These are phyloP conservation scores for Mucor sp. DNA, from an alignment of 371 early-diverging fungal genomes.

Conservation along the genomic window DNA sequence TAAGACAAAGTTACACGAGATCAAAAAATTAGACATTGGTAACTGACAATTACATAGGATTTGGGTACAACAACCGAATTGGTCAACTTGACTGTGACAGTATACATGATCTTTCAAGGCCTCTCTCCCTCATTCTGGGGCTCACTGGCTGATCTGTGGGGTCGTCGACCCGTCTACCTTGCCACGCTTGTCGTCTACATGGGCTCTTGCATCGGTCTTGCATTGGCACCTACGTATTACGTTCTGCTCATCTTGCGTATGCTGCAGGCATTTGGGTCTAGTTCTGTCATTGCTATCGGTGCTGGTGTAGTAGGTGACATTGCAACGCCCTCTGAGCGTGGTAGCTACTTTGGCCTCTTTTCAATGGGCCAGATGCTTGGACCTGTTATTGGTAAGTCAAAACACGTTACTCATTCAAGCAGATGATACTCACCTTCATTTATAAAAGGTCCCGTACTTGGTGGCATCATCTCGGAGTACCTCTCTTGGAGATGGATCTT, in stretches of 20 bases:
- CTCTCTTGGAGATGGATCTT: conserved; percentile 31
- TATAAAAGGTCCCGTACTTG: conserved; percentile 27
- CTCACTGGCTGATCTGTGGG: conserved; percentile 58
- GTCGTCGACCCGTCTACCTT: conserved; percentile 63
- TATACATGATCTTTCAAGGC: conserved; percentile 40
- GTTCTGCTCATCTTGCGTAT: conserved; percentile 58
- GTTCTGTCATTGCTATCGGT: conserved; percentile 61
- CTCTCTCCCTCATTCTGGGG: conserved; percentile 61
- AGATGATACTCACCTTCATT: too few species aligned
- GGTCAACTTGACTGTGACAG: conserved; percentile 34
- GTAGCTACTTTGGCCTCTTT: conserved; percentile 62
- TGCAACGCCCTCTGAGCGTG: conserved; percentile 44
- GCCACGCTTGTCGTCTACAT: conserved; percentile 58
- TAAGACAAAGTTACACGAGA: background rate
- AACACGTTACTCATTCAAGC: too few species aligned
- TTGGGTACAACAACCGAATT: conserved; percentile 21
- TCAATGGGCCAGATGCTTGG: conserved; percentile 57
- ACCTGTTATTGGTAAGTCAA: conserved; percentile 12
- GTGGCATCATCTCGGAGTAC: conserved; percentile 25
- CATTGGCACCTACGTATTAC: conserved; percentile 48
- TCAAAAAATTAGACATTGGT: background rate
- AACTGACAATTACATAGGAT: conserved; percentile 11
- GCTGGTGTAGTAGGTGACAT: conserved; percentile 21
- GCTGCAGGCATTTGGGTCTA: conserved; percentile 64
- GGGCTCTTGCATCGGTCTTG: conserved; percentile 59